Base-by-base conservation (phyloP, 106 monocot genomes). In the Allium cepa region DNA sequence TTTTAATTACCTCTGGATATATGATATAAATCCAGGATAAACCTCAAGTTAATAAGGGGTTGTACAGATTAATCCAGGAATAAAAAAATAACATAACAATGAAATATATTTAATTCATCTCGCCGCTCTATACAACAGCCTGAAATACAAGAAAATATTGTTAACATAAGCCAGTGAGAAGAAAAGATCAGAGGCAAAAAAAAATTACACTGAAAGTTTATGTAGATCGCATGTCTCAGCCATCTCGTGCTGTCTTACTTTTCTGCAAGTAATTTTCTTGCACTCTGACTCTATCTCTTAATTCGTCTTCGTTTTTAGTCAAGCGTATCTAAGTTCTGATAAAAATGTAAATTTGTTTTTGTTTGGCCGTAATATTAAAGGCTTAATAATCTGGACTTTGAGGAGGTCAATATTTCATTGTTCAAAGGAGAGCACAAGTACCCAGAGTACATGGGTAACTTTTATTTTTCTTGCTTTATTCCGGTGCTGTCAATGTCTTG, bases 221-320 rank as follows among this genome's bases (percentile, higher is more conserved):
- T 52, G 96, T 60, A 17, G 84, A 92, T 80, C 86, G 88, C 61
- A 46, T 88, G 75, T 92, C 96, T 27, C 92, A 97, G 79, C 96
- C 96, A 5, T 89, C 86, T 11, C 85, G 92, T 6, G 96, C 92
- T 11, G 45, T 97, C 71, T 11, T 97, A 61, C 91, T 97, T 77
- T 97, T 92, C 73, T 97, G 96, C 96, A 97, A 92, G 96, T 93
- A 80, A 15, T 49, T 3, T 27, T 51, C n/a, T 71, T 4, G 1
- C 1, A 36, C 36, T 1, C 36, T 36, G 36, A 36, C 0, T 36
- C 36, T 36, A 36, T 36, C 36, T 36, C 36, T 5, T 36, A 5
- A 0, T 36, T 36, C 36, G 3, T 36, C 3, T 36, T 36, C 36
- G 1, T 47, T 63, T 57, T 61, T 17, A 10, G 50, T 50, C 26